Percentiles rank a stretch among this genome's conserved stretches.
Conservation (phyloP, 179 eudicot genomes). For the Corrigiola litoralis region DNA sequence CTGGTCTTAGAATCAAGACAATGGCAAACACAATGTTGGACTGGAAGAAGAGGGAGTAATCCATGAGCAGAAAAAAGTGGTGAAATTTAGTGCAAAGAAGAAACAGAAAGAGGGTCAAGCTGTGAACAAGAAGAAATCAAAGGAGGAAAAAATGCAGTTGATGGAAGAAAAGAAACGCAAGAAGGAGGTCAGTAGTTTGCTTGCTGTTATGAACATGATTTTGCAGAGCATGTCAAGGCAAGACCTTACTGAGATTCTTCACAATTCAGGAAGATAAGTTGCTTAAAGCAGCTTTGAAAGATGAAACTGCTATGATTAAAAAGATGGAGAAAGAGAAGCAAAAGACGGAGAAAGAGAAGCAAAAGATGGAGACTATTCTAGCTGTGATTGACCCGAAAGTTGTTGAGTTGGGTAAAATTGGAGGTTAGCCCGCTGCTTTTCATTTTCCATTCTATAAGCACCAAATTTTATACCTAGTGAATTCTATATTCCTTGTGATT, state of each 20-base stretch:
- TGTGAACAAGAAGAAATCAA: slow-evolving; percentile 37
- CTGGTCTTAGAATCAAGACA: slow-evolving; percentile 26
- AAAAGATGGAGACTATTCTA: slow-evolving; percentile 56
- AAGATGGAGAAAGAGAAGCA: slow-evolving; percentile 56
- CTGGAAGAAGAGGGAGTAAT: slow-evolving; percentile 13
- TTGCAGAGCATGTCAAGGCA: neutral
- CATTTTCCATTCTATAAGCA: neutral
- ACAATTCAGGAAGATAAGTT: slow-evolving; percentile 54
- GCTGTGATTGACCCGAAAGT: slow-evolving; percentile 67
- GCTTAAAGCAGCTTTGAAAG: slow-evolving; percentile 65
- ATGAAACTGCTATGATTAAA: slow-evolving; percentile 68
- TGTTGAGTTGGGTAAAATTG: slow-evolving; percentile 62
- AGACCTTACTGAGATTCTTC: slow-evolving; percentile 14
- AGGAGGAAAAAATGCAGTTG: slow-evolving; percentile 48
- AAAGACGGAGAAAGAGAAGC: slow-evolving; percentile 75
- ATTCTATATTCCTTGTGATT: slow-evolving; percentile 18
- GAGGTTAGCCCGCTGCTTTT: slow-evolving; percentile 42
- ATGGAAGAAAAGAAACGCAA: slow-evolving; percentile 57
- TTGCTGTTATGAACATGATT: neutral
- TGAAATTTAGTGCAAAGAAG: slow-evolving; percentile 27
- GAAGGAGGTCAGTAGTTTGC: slow-evolving; percentile 54
- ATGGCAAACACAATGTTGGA: slow-evolving; percentile 29
- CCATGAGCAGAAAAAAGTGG: slow-evolving; percentile 19
- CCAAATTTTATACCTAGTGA: neutral
- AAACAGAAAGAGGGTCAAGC: slow-evolving; percentile 23